Conservation (phyloP, 257 asterid genomes). For the Petunia secreta region DNA sequence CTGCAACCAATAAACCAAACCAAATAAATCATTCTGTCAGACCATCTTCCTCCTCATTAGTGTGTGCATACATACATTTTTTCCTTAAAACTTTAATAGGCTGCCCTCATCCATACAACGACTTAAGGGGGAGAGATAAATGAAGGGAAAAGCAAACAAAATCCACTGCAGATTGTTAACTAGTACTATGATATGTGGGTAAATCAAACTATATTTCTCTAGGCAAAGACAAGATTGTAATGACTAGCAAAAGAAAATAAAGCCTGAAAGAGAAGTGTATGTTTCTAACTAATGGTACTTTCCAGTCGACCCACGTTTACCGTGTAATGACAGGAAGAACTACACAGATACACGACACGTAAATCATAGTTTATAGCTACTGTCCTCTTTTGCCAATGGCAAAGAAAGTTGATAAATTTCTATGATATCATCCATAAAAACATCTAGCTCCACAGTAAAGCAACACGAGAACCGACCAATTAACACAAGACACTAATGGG, state of each 20-base stretch:
- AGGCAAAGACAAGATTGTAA: not conserved
- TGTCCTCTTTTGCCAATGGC: not conserved
- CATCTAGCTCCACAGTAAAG: not conserved
- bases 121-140: not conserved
- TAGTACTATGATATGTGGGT: not conserved
- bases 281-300: not conserved
- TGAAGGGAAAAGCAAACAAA: not conserved
- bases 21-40: not conserved
- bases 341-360: not conserved
- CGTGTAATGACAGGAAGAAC: not conserved
- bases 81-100: not conserved
- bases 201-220: not conserved
- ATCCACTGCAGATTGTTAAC: not conserved
- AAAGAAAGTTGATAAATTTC: not conserved
- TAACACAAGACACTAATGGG: not conserved
- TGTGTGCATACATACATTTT: not conserved
- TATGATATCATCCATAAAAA: not conserved
- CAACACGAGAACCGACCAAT: not conserved
- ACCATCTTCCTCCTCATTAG: not conserved
- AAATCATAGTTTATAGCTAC: not conserved
- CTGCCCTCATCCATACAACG: not conserved
- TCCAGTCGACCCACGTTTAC: not conserved
- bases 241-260: not conserved
- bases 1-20: constrained; percentile 33
- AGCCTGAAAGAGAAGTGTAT: not conserved